Evolutionary conservation across 805 yeast species (phyloP), one percentile per base, ranked within the genome.

Genomic region (Sungouiozyma ichnusensis): DNA sequence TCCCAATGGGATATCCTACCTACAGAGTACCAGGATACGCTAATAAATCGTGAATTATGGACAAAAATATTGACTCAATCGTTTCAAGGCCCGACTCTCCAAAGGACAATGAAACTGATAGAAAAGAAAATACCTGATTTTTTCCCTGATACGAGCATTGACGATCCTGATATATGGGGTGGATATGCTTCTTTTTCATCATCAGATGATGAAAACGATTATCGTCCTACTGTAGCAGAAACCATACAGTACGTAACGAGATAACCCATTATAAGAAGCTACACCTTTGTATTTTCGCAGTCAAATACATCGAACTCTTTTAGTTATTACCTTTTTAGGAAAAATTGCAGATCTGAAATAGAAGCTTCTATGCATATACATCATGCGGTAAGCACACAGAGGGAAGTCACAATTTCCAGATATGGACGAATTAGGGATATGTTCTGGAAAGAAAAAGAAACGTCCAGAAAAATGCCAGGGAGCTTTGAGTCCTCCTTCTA

Each of bases 31-130:
- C 24, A 39, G 8, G 56, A 51, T 14, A 33, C 42, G 7, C 38
- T 58, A 16, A 29, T 58, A 2, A 56, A 56, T 48, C 47, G 20
- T 6, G 37, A 42, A 3, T 36, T 52, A 42, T 57, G 61, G 62
- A 20, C 13, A 3, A 38, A 39, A 14, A 43, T 51, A 37, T 20
- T 53, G 6, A 18, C 24, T 11, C 36, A 37, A 1, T 54, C 58
- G 2, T 45, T 44, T 34, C 54, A 51, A 20, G 38, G 45, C 18
- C 16, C 4, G 27, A 31, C 3, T 11, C 18, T 24, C 35, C 16
- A 4, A 19, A 35, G 16, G 35, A 38, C 34, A 36, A 37, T 9
- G 37, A 20, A 9, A 42, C 39, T 27, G 16, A 40, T 33, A 6
- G 29, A 13, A 8, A 33, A 38, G 33, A 20, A 20, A 20, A 20